Conservation (phyloP, 805 yeast genomes). For the Myxozyma neotropica region DNA sequence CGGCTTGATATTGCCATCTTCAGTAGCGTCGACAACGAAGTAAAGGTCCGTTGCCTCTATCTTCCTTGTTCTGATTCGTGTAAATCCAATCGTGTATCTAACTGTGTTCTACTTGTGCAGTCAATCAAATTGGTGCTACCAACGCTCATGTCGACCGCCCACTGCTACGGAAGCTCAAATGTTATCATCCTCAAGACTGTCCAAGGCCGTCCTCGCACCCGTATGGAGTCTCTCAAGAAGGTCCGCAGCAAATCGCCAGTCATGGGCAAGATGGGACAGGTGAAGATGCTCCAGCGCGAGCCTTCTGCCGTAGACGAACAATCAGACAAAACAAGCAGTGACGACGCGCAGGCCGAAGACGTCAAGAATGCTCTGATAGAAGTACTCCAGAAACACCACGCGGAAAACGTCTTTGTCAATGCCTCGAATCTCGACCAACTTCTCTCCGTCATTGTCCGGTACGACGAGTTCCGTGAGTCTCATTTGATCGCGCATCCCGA, state of each 20-base stretch:
- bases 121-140: constrained; percentile 17
- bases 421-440: constrained; percentile 21
- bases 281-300: not conserved
- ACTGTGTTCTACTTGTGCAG: not conserved
- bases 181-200: constrained; percentile 16
- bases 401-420: constrained; percentile 23
- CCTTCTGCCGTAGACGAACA: not conserved
- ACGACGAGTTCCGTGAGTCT: constrained; percentile 11
- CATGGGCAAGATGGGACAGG: not conserved
- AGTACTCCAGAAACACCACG: constrained; percentile 1
- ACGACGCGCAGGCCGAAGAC: constrained; percentile 18
- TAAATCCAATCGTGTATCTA: too few species aligned
- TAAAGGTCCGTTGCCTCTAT: not conserved
- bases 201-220: constrained; percentile 13
- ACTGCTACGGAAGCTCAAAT: constrained; percentile 19
- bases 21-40: constrained; percentile 17
- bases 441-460: constrained; percentile 21
- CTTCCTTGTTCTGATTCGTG: too few species aligned
- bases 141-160: constrained; percentile 11
- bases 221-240: constrained; percentile 27
- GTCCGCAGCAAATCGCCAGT: constrained; percentile 7
- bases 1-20: constrained; percentile 27
- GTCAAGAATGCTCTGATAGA: not conserved
- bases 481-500: not conserved
- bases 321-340: not conserved